These are phyloP conservation scores for Eucalyptus caleyi DNA, from an alignment of 345 rosid species.

Conservation along the genomic window DNA sequence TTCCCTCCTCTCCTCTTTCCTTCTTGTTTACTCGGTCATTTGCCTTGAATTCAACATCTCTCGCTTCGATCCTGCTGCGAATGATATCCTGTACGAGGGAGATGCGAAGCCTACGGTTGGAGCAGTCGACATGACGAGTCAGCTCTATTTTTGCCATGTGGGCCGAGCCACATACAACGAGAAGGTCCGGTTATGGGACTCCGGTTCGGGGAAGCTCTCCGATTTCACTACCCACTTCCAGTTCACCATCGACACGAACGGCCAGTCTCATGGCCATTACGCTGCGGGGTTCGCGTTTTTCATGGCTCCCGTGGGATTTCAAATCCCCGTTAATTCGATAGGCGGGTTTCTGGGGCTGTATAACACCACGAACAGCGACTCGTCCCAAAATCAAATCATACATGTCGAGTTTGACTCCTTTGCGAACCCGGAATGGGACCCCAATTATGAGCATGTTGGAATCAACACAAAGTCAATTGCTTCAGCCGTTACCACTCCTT, in stretches of 20 bases:
- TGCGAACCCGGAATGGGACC: slow-evolving; percentile 13
- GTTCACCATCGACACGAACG: neutral
- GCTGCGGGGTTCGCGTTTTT: slow-evolving; percentile 14
- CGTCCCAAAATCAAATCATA: neutral
- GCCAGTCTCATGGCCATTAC: neutral
- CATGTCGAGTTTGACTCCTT: slow-evolving; percentile 10
- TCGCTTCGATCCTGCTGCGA: neutral
- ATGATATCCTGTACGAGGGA: neutral
- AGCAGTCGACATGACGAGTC: neutral
- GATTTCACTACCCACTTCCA: slow-evolving; percentile 20
- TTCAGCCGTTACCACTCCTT: slow-evolving; percentile 2
- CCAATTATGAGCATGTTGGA: slow-evolving; percentile 5
- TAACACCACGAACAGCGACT: slow-evolving; percentile 1
- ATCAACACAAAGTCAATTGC: slow-evolving; percentile 11
- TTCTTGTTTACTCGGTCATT: neutral
- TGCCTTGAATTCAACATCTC: neutral
- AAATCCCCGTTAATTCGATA: slow-evolving; percentile 10
- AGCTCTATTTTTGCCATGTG: neutral
- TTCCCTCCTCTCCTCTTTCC: neutral
- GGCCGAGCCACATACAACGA: slow-evolving; percentile 7
- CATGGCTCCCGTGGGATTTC: slow-evolving; percentile 9
- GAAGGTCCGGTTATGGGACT: slow-evolving; percentile 8
- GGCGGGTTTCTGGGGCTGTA: slow-evolving; percentile 14
- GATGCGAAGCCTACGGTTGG: slow-evolving; percentile 7
- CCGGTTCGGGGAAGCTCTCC: neutral